Evolutionary conservation across 148 eudicot species (phyloP), one percentile per base, ranked within the genome.

Genomic region (Rhododendron kiyosumense): DNA sequence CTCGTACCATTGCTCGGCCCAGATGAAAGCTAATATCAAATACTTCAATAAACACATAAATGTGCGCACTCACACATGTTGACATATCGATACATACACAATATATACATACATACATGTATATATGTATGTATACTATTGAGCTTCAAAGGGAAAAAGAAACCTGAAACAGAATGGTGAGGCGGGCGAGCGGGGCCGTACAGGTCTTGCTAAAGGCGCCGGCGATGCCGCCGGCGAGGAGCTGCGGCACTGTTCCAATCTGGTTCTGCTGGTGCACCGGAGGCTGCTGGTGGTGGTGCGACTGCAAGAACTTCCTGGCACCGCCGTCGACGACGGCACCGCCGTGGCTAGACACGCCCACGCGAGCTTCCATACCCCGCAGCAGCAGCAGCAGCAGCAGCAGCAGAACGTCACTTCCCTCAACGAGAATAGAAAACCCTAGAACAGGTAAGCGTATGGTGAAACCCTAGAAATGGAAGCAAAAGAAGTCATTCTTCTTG

Each of bases 181-280:
- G 95, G 78, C 98, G 97, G 82, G 97, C 95, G 61, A 95, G 94
- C 18, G 98, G 98, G 2, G 97, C 98, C 28, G 98, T 95, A 79
- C 96, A 94, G 14, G 96, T 94, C 87, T 95, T 95, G 86, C 93
- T 88, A 20, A 95, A 92, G 75, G 96, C 95, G 3, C 98, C 98
- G 81, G 98, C 98, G 38, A 95, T 83, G 10, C 97, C 98, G 1
- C 98, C 98, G 71, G 98, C 93, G 34, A 95, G 86, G 10, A 95
- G 95, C 88, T 95, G 96, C 26, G 95, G 88, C 34, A 86, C 91
- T 20, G 93, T 90, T 24, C 94, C 95, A 54, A 92, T 84, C 81
- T 91, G 95, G 6, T 93, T 51, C 61, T 91, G 91, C 41, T 89
- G 89, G 30, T 91, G 95, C n/a, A 85, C 79, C 38, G 83, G 26